Evolutionary conservation across 2,329 filamentous ascomycete genomes (phyloP), one percentile per base, ranked within the genome.

Genomic region (Aspergillus sp.): DNA sequence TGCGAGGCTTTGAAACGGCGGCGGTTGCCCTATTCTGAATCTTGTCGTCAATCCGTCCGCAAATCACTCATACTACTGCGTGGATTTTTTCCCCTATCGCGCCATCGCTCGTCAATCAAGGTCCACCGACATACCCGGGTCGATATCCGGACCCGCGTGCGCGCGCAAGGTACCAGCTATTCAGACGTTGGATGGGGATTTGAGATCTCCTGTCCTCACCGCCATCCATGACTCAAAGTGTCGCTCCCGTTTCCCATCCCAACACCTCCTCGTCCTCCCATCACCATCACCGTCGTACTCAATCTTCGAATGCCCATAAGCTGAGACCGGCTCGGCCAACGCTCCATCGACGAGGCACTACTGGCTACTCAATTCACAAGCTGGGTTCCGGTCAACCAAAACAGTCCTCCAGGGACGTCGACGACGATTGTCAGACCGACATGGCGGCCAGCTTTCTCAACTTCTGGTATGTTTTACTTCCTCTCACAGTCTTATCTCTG

Each of bases 391-490:
- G 63, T 29, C 56, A 57, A 41, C 44, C 52, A 27, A 55, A 51
- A 47, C 51, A 29, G 5, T 42, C 40, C 5, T 46, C 43, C 44
- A 49, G 29, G 30, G 50, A 50, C 34, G 51, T 50, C 43, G 55
- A 57, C 36, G 57, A 64, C 52, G 59, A 64, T 46, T 51, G 51
- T 36, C 55, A 60, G 32, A 48, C 56, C 48, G 67, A 68, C 44
- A 72, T 73, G 69, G 64, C 68, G 5, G 59, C 69, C 40, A 70
- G 66, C 52, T 73, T 73, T 42, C 54, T 72, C 40, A 70, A 72
- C 49, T 73, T 66, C 55, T 73, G 69, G 69, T 72, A 66, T 54
- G 67, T 61, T 28, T 28, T 12, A 28, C 48, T 40, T 40, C 44
- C 33, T 41, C 29, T 19, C 46, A 45, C n/a, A 27, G 43, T 46